These are phyloP conservation scores for Byssochlamys sp. DNA, from an alignment of 2,329 filamentous ascomycete species.

Conservation along the genomic window DNA sequence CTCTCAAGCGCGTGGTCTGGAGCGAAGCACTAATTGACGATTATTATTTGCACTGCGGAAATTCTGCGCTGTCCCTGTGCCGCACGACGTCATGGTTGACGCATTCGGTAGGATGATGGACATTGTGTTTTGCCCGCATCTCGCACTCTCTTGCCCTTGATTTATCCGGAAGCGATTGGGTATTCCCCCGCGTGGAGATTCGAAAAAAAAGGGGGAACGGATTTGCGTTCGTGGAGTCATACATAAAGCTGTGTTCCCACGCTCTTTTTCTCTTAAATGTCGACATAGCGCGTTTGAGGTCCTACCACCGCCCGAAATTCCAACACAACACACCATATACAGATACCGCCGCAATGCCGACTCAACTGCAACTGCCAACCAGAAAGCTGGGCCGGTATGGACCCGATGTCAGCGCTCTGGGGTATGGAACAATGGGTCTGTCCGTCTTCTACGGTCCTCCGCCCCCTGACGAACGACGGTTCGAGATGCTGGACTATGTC, in stretches of 20 bases:
- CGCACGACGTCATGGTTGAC: not conserved
- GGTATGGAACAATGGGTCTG: not conserved
- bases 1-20: not conserved
- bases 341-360: not conserved
- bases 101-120: not conserved
- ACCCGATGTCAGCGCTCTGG: not conserved
- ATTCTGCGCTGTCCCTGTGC: not conserved
- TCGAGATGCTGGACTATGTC: conserved; percentile 38
- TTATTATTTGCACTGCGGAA: not conserved
- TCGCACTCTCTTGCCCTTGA: not conserved
- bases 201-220: not conserved
- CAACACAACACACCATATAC: not conserved
- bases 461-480: conserved; percentile 42
- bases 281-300: not conserved
- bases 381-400: not conserved
- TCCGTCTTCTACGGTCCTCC: not conserved
- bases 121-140: not conserved
- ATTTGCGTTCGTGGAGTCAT: not conserved
- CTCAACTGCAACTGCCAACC: not conserved
- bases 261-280: not conserved
- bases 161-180: not conserved
- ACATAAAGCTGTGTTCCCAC: not conserved
- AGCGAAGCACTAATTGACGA: not conserved
- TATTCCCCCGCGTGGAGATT: not conserved
- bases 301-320: not conserved